Base-by-base conservation (phyloP, 1,284 basidiomycete species). In the Phylloboletellus chloephorus region DNA sequence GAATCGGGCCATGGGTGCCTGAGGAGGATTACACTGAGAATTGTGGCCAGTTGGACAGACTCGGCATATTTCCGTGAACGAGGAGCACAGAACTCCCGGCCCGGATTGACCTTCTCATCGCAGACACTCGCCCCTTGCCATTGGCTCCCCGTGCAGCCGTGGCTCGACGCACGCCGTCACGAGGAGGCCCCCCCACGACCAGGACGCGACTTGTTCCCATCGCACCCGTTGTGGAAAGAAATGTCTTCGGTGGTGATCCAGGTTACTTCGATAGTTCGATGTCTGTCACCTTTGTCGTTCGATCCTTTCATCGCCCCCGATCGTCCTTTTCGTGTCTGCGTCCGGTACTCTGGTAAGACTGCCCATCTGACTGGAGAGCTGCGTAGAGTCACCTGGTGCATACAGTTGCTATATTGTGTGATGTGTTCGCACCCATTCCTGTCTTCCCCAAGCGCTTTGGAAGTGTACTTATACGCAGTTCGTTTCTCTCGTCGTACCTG, bases 21-120 rank as follows among this genome's bases (percentile, higher is more conserved):
- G 48, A 23, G 44, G 58, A 58, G 58, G 55, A 57, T 57, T 48
- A 31, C 34, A 41, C 35, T 16, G 39, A 48, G 58, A 61, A 60
- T 28, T 30, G 16, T 34, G 7, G 16, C 26, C 41, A 15, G 44
- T 34, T 38, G 15, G 31, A 39, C 43, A 33, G 31, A 37, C 26
- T 17, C 21, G 38, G 41, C 26, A 37, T 42, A 34, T 44, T 50
- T 45, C 48, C 33, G 25, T 31, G 40, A 35, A 34, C 41, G 52
- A 52, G 33, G 40, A 48, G 39, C 50, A 41, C 26, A 28, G 44
- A 51, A 41, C 34, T 37, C 22, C 33, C 42, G 15, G 29, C 19
- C 19, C 28, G 15, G 37, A 21, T 15, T 23, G 13, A n/a, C 4
- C 21, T 25, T 41, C 32, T 30, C 31, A 24, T 34, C 23, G 13